Evolutionary conservation across 306 rosid species (phyloP), one percentile per base, ranked within the genome.

Genomic region (Alnus rubra): DNA sequence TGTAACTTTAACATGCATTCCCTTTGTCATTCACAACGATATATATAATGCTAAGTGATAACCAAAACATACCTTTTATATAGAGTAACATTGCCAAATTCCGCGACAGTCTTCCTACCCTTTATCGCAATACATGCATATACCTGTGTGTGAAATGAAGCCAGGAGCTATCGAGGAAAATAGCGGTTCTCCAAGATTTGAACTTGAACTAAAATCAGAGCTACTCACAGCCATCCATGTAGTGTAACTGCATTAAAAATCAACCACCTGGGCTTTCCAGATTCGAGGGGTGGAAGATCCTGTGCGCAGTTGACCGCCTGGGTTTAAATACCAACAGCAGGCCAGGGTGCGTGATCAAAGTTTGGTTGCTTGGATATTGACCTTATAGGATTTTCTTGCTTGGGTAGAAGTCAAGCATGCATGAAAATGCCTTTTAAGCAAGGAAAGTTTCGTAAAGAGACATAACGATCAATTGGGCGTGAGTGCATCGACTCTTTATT

Each of bases 381-480:
- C 69, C 71, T 53, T 1, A 54, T 67, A 30, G 37, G 79, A 39
- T 74, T 37, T 18, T 84, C 48, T 72, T 81, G 69, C 79, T 81
- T 83, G 90, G 86, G 89, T 90, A 52, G 79, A 86, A 86, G 85
- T 84, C 76, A 88, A 82, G 28, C 28, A 23, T 23, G 87, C 83
- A 80, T 81, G 71, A 60, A 81, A 76, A 55, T 87, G 84, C 78
- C 89, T 87, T 84, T 84, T 69, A 88, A 85, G 90, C 90, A 86
- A 90, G 69, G 78, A 80, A 79, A 42, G 73, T 56, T 74, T 78
- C 48, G 33, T 56, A 52, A 52, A 30, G 78, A 78, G 91, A 83
- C 94, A 89, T 68, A 87, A 88, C 89, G 49, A 23, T 23, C 28
- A 23, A 93, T 91, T 89, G 87, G 86, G 94, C 94, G 87, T 91